A percentile compares a stretch with the other conserved stretches of the same genome.
phyloP scores from a whole-genome alignment of 257 asterid genomes.

The Solanum pinnatisectum region DNA sequence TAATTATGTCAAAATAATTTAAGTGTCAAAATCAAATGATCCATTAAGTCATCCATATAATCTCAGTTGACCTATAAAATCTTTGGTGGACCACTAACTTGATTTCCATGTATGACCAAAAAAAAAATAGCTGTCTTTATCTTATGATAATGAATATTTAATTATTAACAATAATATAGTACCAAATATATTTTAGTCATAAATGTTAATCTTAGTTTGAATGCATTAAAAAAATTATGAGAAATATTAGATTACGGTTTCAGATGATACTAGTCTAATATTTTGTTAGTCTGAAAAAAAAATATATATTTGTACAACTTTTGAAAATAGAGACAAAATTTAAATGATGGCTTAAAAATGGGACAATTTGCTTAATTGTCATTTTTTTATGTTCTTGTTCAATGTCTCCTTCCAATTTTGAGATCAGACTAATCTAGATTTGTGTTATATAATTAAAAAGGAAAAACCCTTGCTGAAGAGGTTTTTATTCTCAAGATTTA shows the following conservation, averaged over 20 bases:
- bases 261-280: not conserved
- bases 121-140: not conserved
- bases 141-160: not conserved
- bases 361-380: not conserved
- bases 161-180: not conserved
- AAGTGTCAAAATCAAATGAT: not conserved
- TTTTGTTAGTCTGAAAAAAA: not conserved
- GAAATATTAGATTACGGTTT: too few relatives aligned
- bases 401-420: not conserved
- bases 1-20: not conserved
- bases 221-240: too few relatives aligned
- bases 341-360: not conserved
- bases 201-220: not conserved
- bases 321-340: not conserved
- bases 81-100: not conserved
- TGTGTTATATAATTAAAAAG: not conserved
- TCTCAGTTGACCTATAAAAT: not conserved
- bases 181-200: not conserved
- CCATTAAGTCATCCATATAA: not conserved
- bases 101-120: not conserved
- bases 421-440: not conserved
- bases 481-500: not conserved
- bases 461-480: accelerated
- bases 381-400: not conserved
- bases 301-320: not conserved